Evolutionary conservation across 1,284 basidiomycete genomes (phyloP).

Genomic region (Megacollybia platyphylla): DNA sequence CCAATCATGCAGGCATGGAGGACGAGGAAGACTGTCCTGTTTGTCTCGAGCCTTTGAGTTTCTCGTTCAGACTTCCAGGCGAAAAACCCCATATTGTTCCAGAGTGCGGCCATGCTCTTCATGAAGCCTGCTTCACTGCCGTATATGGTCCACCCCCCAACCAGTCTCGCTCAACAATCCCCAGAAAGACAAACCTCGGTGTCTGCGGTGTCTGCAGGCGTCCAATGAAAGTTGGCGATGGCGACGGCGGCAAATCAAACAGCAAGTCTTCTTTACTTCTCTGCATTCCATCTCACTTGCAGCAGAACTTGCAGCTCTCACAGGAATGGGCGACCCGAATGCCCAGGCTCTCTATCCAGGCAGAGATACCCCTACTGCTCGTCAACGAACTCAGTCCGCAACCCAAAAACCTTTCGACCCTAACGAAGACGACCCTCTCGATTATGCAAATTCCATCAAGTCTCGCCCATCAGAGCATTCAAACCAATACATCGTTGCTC

Average conservation of each 20-base stretch:
- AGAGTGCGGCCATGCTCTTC: conserved; percentile 93
- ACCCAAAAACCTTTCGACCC: conserved; percentile 30
- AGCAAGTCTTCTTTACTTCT: conserved; percentile 42
- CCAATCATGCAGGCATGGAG: conserved; percentile 45
- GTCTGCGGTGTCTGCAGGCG: conserved; percentile 94
- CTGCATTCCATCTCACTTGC: not conserved
- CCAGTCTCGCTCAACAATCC: conserved; percentile 35
- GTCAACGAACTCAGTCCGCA: conserved; percentile 18
- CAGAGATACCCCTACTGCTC: conserved; percentile 41
- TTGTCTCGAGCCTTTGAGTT: conserved; percentile 81
- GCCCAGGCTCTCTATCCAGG: conserved; percentile 50
- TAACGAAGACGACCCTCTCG: conserved; percentile 70
- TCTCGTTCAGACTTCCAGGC: conserved; percentile 78
- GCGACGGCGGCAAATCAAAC: conserved; percentile 70
- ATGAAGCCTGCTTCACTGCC: conserved; percentile 91
- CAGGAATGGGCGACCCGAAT: conserved; percentile 68
- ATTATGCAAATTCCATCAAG: conserved; percentile 34
- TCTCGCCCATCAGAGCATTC: conserved; percentile 33
- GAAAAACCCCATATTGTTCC: conserved; percentile 97
- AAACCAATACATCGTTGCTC: conserved; percentile 67
- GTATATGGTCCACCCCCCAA: conserved; percentile 84
- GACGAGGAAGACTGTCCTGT: conserved; percentile 84
- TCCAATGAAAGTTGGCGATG: conserved; percentile 87
- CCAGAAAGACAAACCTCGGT: conserved; percentile 72
- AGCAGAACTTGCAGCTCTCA: conserved; percentile 75